phyloP scores from a whole-genome alignment of 345 rosid species.

The Arabis alpina region DNA sequence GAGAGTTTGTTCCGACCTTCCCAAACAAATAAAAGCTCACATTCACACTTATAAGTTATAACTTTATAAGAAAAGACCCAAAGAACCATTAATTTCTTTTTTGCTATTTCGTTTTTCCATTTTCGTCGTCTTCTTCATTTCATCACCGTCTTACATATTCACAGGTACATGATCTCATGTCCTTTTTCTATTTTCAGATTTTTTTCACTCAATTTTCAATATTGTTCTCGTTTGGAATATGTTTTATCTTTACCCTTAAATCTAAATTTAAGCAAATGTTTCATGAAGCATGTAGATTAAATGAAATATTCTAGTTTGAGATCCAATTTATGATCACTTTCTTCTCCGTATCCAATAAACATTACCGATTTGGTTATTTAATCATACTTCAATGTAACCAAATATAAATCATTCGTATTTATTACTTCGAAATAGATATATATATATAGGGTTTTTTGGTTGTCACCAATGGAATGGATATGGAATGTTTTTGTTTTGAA shows the following conservation, averaged over 20 bases:
- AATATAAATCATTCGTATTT: neutral
- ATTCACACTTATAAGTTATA: conserved; percentile 28
- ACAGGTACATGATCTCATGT: conserved; percentile 26
- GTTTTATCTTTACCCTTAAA: neutral
- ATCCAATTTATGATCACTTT: conserved; percentile 10
- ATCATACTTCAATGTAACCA: neutral
- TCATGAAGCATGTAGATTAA: too few species aligned
- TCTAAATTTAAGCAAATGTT: neutral
- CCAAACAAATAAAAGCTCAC: conserved; percentile 12
- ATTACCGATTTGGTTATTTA: conserved; percentile 20
- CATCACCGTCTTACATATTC: conserved; percentile 21
- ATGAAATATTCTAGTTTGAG: neutral
- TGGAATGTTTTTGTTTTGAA: neutral
- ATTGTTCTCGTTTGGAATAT: too few species aligned
- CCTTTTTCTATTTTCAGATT: neutral
- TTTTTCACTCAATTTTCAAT: neutral
- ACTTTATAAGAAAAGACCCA: neutral
- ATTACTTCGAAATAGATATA: conserved; percentile 6
- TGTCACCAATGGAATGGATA: neutral
- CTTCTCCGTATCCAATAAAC: conserved; percentile 20
- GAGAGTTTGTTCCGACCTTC: conserved; percentile 30
- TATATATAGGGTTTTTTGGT: too few species aligned
- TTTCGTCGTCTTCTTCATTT: conserved; percentile 31
- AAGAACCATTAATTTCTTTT: conserved; percentile 24
- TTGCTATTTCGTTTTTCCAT: too few species aligned